Base-by-base conservation (phyloP, 2,329 filamentous ascomycete genomes). In the Lasiodiplodia sp. region DNA sequence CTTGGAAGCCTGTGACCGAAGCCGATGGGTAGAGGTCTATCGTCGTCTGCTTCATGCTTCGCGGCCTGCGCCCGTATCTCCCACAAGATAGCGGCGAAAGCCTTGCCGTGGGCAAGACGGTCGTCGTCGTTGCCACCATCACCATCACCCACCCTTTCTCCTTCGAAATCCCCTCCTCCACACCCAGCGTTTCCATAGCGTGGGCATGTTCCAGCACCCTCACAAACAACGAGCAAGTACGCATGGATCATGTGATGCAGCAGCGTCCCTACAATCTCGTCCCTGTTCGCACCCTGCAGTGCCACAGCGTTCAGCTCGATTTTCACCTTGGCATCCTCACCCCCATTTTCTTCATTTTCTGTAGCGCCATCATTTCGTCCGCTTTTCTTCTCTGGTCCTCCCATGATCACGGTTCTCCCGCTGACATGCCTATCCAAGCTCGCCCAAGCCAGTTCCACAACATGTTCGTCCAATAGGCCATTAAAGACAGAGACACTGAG, bases 231-330 rank as follows among this genome's bases (percentile, higher is more conserved):
- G 3, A 83, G 74, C 68, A 83, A 81, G 72, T 79, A 83, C 16
- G 80, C 81, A 62, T 83, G 81, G 44, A 83, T 81, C 81, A 83
- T 83, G 55, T 83, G 81, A 68, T 83, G 81, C 6, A 83, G 77
- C 51, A 82, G 70, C 6, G 71, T 74, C 18, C 78, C 79, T 16
- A 82, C 70, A 31, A 81, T 72, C 12, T 79, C 74, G 57, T 77
- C 74, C 4, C 78, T 72, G 23, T 71, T 72, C 3, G 72, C 75
- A 14, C 74, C 72, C 14, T 72, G 68, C 23, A 78, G 71, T 10
- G 71, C 65, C 16, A 72, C 67, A 4, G 56, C 37, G 51, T 79
- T 78, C n/a, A 79, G 69, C n/a, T 77, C 58, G 60, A 83, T 78
- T 28, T 77, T 78, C n/a, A 82, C 76, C 8, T 40, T 31, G 11